Percentiles rank a stretch among this genome's conserved stretches.
These are phyloP conservation scores for Penicillium sp. DNA, from an alignment of 2,329 filamentous ascomycete species.

Conservation along the genomic window DNA sequence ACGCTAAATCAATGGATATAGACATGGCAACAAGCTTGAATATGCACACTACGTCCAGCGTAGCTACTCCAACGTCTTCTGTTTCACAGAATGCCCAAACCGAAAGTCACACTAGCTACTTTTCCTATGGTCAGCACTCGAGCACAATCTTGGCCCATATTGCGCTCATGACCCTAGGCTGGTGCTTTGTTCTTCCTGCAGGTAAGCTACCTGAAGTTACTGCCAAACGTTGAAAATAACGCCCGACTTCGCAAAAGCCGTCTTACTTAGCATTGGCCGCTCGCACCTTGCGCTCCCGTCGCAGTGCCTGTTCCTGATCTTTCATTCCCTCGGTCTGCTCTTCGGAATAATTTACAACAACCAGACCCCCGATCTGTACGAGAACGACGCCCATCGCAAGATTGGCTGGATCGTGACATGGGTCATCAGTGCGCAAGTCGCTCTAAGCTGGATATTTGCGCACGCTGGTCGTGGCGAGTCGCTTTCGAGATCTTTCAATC, in stretches of 20 bases:
- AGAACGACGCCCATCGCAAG: constrained; percentile 83
- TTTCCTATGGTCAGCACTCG: constrained; percentile 40
- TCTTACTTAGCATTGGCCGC: constrained; percentile 80
- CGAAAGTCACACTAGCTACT: constrained; percentile 45
- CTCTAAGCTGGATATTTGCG: constrained; percentile 65
- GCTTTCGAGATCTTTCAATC: constrained; percentile 44
- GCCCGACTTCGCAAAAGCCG: constrained; percentile 51
- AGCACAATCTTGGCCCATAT: constrained; percentile 67
- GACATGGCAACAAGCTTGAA: constrained; percentile 29
- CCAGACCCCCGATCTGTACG: constrained; percentile 81
- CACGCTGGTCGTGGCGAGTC: constrained; percentile 53
- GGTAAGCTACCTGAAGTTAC: constrained; percentile 51
- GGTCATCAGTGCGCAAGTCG: constrained; percentile 67
- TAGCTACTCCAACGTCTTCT: constrained; percentile 8
- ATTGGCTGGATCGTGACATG: constrained; percentile 81
- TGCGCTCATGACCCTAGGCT: constrained; percentile 66
- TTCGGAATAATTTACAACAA: constrained; percentile 72
- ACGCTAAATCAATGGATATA: constrained; percentile 33
- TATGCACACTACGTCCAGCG: constrained; percentile 21
- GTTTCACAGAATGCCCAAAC: background rate
- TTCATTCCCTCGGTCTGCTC: constrained; percentile 65
- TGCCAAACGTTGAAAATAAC: background rate
- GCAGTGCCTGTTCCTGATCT: constrained; percentile 67
- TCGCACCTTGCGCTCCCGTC: constrained; percentile 70
- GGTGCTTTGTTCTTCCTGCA: constrained; percentile 71